Conservation (phyloP, 148 eudicot species). For the Heliamphora exappendiculata region DNA sequence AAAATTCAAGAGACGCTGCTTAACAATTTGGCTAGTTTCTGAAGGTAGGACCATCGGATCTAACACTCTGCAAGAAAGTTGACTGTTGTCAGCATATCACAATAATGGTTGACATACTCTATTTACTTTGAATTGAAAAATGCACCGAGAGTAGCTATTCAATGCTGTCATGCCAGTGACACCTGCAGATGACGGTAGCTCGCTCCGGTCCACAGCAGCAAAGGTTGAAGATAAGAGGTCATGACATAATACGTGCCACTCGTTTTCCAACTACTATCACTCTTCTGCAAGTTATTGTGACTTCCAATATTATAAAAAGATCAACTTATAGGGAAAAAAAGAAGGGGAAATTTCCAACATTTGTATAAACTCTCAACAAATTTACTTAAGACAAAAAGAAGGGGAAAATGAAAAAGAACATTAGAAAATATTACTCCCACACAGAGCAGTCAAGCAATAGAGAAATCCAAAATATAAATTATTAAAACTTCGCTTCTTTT, state of each 20-base stretch:
- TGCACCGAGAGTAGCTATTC: neutral
- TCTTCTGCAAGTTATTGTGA: constrained; percentile 43
- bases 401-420: too few relatives aligned
- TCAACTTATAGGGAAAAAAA: too few relatives aligned
- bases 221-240: too few relatives aligned
- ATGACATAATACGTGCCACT: constrained; percentile 68
- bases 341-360: too few relatives aligned
- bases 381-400: too few relatives aligned
- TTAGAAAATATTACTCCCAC: too few relatives aligned
- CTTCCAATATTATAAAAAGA: neutral
- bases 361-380: too few relatives aligned
- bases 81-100: neutral
- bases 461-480: too few relatives aligned
- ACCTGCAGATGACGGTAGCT: constrained; percentile 83
- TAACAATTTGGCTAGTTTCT: constrained; percentile 75
- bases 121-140: neutral
- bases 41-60: constrained; percentile 71
- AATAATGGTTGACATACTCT: neutral
- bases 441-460: too few relatives aligned
- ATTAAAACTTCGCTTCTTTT: too few relatives aligned
- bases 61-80: constrained; percentile 46
- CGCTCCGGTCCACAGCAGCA: constrained; percentile 82
- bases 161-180: constrained; percentile 4
- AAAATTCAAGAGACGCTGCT: constrained; percentile 65
- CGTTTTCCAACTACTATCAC: constrained; percentile 69